A percentile compares a stretch with the other conserved stretches of the same genome.
Evolutionary conservation across 352 stramenopile species (phyloP).

Genomic region (Globisporangium cederbergense): DNA sequence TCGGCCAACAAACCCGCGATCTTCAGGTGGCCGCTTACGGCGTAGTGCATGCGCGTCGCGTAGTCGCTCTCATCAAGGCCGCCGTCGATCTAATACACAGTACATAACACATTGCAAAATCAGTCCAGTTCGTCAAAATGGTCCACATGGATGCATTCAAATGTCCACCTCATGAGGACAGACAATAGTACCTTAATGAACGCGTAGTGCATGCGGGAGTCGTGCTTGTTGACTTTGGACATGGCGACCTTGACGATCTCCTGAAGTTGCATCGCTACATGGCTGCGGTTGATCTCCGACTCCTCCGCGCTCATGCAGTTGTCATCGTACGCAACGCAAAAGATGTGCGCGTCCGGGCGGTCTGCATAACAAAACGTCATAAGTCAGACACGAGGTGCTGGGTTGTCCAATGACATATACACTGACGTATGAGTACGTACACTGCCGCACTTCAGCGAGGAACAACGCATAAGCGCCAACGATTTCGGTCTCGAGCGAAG

Average conservation of each 20-base stretch:
- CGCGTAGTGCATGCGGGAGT: conserved; percentile 80
- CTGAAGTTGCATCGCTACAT: conserved; percentile 75
- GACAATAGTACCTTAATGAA: conserved; percentile 56
- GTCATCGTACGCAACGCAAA: conserved; percentile 85
- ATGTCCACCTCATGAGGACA: background rate
- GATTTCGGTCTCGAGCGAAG: conserved; percentile 82
- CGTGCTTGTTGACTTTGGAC: conserved; percentile 69
- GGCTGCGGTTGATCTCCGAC: conserved; percentile 67
- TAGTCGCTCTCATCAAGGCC: conserved; percentile 67
- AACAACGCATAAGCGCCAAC: conserved; percentile 71
- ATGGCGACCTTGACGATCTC: conserved; percentile 87
- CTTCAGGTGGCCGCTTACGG: conserved; percentile 81
- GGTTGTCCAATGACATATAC: too few species aligned
- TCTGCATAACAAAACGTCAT: conserved; percentile 29
- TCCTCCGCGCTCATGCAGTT: conserved; percentile 79
- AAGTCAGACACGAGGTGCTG: background rate
- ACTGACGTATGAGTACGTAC: conserved; percentile 32
- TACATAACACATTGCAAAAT: background rate
- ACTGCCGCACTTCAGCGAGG: conserved; percentile 69
- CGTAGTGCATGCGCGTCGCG: conserved; percentile 78
- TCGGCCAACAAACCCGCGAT: conserved; percentile 69
- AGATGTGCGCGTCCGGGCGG: conserved; percentile 77
- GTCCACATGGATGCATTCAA: background rate
- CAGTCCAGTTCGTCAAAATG: background rate
- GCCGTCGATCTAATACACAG: conserved; percentile 44